Percentiles rank a stretch among this genome's conserved stretches.
Evolutionary conservation across 768 basidiomycete genomes (phyloP).

Genomic region (Naganishia friedmannii): DNA sequence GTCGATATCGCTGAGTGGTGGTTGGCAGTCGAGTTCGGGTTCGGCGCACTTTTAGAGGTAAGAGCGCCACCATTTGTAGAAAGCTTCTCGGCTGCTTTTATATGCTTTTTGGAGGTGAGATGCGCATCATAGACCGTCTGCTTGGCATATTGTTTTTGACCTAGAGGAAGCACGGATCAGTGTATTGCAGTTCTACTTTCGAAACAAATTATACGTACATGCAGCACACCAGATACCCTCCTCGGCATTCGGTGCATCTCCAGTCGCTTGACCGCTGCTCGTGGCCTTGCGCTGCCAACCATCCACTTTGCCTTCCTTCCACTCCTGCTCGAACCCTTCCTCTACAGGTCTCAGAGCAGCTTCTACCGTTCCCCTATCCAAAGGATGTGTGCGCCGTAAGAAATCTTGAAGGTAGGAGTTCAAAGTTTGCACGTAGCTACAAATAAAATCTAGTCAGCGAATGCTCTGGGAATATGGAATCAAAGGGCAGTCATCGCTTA

Average conservation of each 20-base stretch:
- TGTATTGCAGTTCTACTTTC: conserved; percentile 19
- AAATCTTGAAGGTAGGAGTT: conserved; percentile 84
- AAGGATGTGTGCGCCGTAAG: conserved; percentile 75
- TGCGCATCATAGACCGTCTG: conserved; percentile 98
- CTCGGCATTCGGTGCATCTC: conserved; percentile 50
- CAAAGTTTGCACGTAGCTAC: conserved; percentile 77
- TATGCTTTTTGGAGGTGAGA: conserved; percentile 88
- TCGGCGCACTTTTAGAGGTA: conserved; percentile 5
- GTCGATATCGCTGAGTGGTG: conserved; percentile 33
- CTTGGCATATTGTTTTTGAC: conserved; percentile 91
- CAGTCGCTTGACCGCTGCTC: conserved; percentile 53
- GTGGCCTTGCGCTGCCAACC: conserved; percentile 67
- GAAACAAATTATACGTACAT: conserved; percentile 61
- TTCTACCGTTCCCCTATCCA: conserved; percentile 64
- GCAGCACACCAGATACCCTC: conserved; percentile 89
- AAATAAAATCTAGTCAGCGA: neutral
- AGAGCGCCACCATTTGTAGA: conserved; percentile 45
- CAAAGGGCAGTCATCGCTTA: conserved; percentile 9
- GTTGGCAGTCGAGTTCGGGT: conserved; percentile 54
- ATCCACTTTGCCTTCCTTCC: conserved; percentile 71
- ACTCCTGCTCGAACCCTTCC: conserved; percentile 69
- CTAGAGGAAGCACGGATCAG: conserved; percentile 53
- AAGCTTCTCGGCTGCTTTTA: conserved; percentile 80
- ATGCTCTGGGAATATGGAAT: neutral
- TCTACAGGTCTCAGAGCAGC: conserved; percentile 65